phyloP scores from a whole-genome alignment of 495 filamentous ascomycete species.

The Cercophora samala region DNA sequence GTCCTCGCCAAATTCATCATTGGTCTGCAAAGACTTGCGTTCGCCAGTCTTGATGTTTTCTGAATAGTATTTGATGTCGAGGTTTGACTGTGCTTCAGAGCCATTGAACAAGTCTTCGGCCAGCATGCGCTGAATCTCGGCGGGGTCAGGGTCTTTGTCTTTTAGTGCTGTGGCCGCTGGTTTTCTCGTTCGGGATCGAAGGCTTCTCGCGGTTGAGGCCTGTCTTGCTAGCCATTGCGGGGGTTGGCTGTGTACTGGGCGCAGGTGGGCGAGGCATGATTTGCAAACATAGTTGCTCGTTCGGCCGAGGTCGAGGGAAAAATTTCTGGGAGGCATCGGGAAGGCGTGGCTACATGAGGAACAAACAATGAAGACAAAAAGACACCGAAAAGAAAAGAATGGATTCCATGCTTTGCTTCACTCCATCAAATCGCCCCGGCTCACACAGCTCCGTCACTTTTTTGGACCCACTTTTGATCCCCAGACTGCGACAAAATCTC shows the following conservation, averaged over 20 bases:
- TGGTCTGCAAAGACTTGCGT: slow-evolving; percentile 31
- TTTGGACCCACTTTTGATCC: slow-evolving; percentile 11
- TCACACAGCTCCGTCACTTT: slow-evolving; percentile 19
- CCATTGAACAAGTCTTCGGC: slow-evolving; percentile 13
- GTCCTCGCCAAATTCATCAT: slow-evolving; percentile 41
- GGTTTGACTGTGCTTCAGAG: slow-evolving; percentile 1
- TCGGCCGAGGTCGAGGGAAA: slow-evolving; percentile 28
- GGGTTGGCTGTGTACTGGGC: slow-evolving; percentile 15
- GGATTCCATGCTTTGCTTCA: background rate
- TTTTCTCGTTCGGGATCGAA: slow-evolving; percentile 8
- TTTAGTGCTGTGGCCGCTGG: background rate
- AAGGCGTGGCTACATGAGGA: background rate
- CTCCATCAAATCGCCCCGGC: background rate
- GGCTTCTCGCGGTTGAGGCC: slow-evolving; percentile 18
- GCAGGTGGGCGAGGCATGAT: slow-evolving; percentile 31
- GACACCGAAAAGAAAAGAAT: background rate
- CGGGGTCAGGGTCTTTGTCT: slow-evolving; percentile 12
- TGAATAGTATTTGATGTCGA: slow-evolving; percentile 41
- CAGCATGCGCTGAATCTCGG: slow-evolving; percentile 14
- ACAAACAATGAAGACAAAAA: slow-evolving; percentile 2
- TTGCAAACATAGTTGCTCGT: slow-evolving; percentile 36
- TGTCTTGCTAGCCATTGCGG: slow-evolving; percentile 25
- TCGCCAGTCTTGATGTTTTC: slow-evolving; percentile 42
- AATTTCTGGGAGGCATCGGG: slow-evolving; percentile 32
- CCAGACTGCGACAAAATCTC: slow-evolving; percentile 2